Evolutionary conservation across 495 filamentous ascomycete species (phyloP), one percentile per base, ranked within the genome.

Genomic region (Penicillium steckii): DNA sequence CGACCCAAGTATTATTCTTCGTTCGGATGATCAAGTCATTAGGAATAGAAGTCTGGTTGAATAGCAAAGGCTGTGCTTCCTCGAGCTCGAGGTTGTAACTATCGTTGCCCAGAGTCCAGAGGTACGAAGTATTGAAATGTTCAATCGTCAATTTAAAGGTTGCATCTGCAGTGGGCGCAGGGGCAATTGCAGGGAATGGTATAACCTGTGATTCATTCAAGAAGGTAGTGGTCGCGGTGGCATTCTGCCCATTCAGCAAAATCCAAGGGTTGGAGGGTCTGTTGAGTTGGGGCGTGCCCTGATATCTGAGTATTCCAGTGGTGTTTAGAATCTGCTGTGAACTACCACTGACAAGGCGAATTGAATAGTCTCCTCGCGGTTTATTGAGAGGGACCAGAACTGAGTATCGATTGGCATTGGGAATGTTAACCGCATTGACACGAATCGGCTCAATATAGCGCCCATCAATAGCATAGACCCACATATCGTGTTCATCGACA

Each of bases 1-100:
- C 82, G 6, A 85, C 66, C 80, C 82, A 85, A 12, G 74, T 76
- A 32, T 71, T 68, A 48, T 83, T 83, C 8, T 56, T 56, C 5
- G 78, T 84, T 19, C 58, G 57, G 55, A 85, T 79, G 15, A 75
- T 75, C 22, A 80, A 57, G 21, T 76, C 67, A 24, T 70, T 67
- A 3, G 59, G 44, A 3, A 63, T 62, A 12, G 68, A 53, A 7
- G 56, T 48, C 13, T 73, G 67, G 23, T 80, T 68, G 61, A 75
- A 81, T 0, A 83, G 73, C 0, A 82, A 56, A 3, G 80, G 79
- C 13, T 77, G 55, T 1, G 69, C 51, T 55, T 67, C 53, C 53
- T 74, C 72, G 0, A 70, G 61, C 13, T 58, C 45, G 2, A 74
- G 57, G 1, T 61, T 60, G 32, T 58, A 69, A 56, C 59, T 57